Percentiles rank a stretch among this genome's conserved stretches.
Conservation (phyloP, 2,329 filamentous ascomycete species). For the Xylariaceae sp. region DNA sequence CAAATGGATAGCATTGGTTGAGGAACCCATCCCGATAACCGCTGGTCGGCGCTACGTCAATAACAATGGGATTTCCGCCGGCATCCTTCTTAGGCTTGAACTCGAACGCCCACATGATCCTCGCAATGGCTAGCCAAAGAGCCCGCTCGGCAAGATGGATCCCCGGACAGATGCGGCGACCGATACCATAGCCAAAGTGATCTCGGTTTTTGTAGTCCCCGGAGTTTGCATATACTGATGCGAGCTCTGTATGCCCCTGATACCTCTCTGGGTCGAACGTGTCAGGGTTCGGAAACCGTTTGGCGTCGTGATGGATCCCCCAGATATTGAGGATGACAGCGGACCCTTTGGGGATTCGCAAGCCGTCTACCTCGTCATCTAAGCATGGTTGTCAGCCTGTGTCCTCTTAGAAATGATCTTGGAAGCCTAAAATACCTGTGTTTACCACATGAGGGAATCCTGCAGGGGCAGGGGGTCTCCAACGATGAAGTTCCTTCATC, state of each 20-base stretch:
- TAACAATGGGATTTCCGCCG: slow-evolving; percentile 1
- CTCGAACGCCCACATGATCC: slow-evolving; percentile 35
- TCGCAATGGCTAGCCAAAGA: slow-evolving; percentile 30
- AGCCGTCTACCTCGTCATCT: slow-evolving; percentile 39
- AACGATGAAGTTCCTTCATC: slow-evolving; percentile 41
- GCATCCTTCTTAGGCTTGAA: slow-evolving; percentile 6
- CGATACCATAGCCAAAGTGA: slow-evolving; percentile 36
- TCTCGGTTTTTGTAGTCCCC: slow-evolving; percentile 23
- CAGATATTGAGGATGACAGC: slow-evolving; percentile 35
- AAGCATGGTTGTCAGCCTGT: no score
- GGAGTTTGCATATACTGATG: slow-evolving; percentile 9
- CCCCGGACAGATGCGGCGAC: slow-evolving; percentile 36
- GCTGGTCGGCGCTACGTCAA: slow-evolving; percentile 1
- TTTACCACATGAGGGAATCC: slow-evolving; percentile 37
- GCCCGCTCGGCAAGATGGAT: slow-evolving; percentile 35
- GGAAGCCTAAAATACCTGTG: no score
- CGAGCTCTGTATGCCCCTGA: slow-evolving; percentile 17
- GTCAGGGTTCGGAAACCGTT: slow-evolving; percentile 23
- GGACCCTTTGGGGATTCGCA: slow-evolving; percentile 37
- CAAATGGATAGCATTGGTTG: neutral
- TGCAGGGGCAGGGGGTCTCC: slow-evolving; percentile 36
- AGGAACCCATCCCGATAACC: slow-evolving; percentile 6
- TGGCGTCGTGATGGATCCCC: slow-evolving; percentile 33
- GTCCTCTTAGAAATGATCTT: slow-evolving; percentile 11
- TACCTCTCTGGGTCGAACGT: slow-evolving; percentile 8